Conservation (phyloP, 164 flowering plant species). For the Dillenia turbinata region DNA sequence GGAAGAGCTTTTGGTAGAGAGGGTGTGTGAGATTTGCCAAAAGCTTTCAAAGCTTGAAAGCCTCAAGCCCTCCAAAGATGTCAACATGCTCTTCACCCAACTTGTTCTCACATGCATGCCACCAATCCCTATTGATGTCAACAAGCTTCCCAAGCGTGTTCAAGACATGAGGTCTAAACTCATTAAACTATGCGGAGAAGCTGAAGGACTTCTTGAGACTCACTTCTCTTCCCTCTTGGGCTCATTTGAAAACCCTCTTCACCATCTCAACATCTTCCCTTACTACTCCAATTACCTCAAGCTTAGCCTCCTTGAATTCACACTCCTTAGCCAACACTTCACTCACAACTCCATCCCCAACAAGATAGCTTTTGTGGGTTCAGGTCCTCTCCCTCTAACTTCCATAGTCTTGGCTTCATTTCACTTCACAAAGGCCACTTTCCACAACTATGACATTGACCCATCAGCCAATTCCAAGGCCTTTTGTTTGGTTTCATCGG, state of each 20-base stretch:
- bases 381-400: constrained; percentile 92
- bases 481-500: constrained; percentile 32
- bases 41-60: constrained; percentile 64
- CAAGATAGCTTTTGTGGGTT: constrained; percentile 78
- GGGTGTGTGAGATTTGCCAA: constrained; percentile 53
- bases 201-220: constrained; percentile 71
- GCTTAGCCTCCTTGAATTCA: constrained; percentile 60
- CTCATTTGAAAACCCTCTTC: constrained; percentile 52
- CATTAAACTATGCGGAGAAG: constrained; percentile 74
- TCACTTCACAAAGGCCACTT: constrained; percentile 52
- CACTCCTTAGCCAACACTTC: constrained; percentile 41
- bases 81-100: constrained; percentile 76
- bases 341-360: constrained; percentile 42
- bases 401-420: constrained; percentile 70
- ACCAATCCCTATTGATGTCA: constrained; percentile 62
- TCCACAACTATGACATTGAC: constrained; percentile 87
- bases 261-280: constrained; percentile 69
- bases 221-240: constrained; percentile 69
- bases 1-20: constrained; percentile 48
- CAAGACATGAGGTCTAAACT: constrained; percentile 63
- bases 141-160: constrained; percentile 38
- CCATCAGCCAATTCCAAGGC: constrained; percentile 66
- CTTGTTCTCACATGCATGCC: constrained; percentile 80
- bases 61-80: constrained; percentile 77
- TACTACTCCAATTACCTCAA: constrained; percentile 78